phyloP scores from a whole-genome alignment of 1,139 yeast species.

The Tardiomyces blankii region DNA sequence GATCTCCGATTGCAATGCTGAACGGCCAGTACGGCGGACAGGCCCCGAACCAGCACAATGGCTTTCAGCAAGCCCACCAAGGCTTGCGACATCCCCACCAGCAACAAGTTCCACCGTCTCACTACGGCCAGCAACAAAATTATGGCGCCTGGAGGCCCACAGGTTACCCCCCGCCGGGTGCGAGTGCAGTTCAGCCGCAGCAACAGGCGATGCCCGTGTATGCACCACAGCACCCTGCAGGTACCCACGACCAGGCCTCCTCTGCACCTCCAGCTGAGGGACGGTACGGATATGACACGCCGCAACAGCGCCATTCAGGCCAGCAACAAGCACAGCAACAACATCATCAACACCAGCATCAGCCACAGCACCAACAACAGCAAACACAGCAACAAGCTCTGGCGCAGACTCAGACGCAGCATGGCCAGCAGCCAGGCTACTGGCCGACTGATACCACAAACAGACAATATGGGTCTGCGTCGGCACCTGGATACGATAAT shows the following conservation, averaged over 20 bases:
- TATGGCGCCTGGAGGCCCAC: neutral
- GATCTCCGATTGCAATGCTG: neutral
- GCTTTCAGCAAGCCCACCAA: neutral
- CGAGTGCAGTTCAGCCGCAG: neutral
- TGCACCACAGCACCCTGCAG: neutral
- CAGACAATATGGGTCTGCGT: neutral
- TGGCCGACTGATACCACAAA: neutral
- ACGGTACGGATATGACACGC: constrained; percentile 6
- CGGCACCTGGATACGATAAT: neutral
- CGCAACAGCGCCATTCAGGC: constrained; percentile 11
- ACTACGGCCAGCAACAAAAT: constrained; percentile 3
- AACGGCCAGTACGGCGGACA: neutral
- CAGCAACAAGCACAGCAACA: constrained; percentile 14
- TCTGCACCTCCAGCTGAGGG: neutral
- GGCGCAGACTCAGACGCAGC: constrained; percentile 1
- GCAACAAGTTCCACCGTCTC: neutral
- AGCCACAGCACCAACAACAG: constrained; percentile 3
- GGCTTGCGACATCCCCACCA: constrained; percentile 1
- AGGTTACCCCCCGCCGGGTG: neutral
- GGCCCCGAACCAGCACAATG: neutral
- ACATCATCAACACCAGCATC: constrained; percentile 9
- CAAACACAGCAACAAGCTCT: constrained; percentile 1
- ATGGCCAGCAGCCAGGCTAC: constrained; percentile 3
- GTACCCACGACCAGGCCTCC: neutral
- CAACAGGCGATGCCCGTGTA: neutral